Base-by-base conservation (phyloP, 148 eudicot genomes). In the Bassia scoparia region DNA sequence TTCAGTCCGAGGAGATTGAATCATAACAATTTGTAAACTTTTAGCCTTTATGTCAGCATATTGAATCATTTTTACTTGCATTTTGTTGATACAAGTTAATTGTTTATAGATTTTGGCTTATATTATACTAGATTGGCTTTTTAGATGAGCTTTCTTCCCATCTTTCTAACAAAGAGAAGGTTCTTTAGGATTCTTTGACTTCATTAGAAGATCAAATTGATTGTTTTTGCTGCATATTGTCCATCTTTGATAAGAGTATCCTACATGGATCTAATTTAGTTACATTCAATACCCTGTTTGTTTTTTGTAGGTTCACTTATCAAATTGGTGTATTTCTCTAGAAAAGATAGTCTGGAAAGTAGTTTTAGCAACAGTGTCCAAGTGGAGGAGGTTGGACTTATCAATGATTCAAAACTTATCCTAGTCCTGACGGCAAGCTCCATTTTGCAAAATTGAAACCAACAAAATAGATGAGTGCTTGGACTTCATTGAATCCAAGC, bases 391-490 rank as follows among this genome's bases (percentile, higher is more conserved):
- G 61, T 50, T 64, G 87, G 61, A 70, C 75, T 80, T 53, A 59
- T 74, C 30, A 82, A 79, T 68, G 76, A 80, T 56, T 63, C 73
- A 65, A 23, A 14, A 73, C 83, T 48, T 58, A 74, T n/a, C 80
- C 81, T 35, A 49, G 82, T 66, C 83, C 86, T 9, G 70, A 76
- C 41, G 96, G 92, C n/a, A 89, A 77, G 79, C 97, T 95, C n/a
- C 90, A 88, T 78, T 95, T 95, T 86, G 83, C 83, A 69, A 88
- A 79, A 77, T 95, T 73, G 97, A 95, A 85, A 91, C 97, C 27
- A 75, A 76, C 78, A 95, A 89, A 81, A 88, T 91, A 70, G 75
- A 81, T 60, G 96, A 91, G 53, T 95, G 98, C 84, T 70, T 95
- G 72, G 91, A 95, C 44, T 95, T 89, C 74, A 82, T 95, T 70